A percentile compares a stretch with the other conserved stretches of the same genome.
Conservation (phyloP, 805 yeast species). For the Maudiozyma pseudohumilis region DNA sequence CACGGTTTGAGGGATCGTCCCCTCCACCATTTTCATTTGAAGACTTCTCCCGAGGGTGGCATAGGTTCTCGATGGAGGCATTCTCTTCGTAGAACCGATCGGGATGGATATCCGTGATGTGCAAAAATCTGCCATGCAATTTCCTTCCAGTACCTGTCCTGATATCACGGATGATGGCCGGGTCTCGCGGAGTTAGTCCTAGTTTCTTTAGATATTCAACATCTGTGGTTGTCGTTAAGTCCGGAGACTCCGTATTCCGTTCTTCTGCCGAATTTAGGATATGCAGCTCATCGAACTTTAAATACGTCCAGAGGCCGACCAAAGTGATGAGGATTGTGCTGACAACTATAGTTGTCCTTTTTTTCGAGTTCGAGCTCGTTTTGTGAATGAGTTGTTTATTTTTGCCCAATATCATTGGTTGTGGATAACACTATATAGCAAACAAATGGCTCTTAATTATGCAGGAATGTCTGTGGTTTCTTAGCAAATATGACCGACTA, state of each 20-base stretch:
- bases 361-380: not conserved
- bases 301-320: not conserved
- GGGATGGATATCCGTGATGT: conserved; percentile 80
- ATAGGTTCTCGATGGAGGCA: conserved; percentile 36
- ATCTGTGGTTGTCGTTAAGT: not conserved
- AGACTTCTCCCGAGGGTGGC: conserved; percentile 42
- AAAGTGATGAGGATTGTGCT: not conserved
- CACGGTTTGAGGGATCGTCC: conserved; percentile 17
- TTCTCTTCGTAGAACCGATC: conserved; percentile 57
- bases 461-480: not conserved
- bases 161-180: conserved; percentile 21
- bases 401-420: too few species aligned
- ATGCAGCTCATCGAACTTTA: not conserved
- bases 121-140: conserved; percentile 71
- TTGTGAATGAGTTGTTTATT: too few species aligned
- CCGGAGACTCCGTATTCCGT: conserved; percentile 1
- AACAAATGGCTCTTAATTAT: too few species aligned
- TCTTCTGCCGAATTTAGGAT: not conserved
- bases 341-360: not conserved
- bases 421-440: too few species aligned
- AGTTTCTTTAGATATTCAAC: conserved; percentile 9
- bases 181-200: conserved; percentile 35
- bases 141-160: conserved; percentile 12
- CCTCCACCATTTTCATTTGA: not conserved
- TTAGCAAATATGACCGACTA: not conserved